phyloP scores from a whole-genome alignment of 75 land plant species.

The Cunninghamia lanceolata region DNA sequence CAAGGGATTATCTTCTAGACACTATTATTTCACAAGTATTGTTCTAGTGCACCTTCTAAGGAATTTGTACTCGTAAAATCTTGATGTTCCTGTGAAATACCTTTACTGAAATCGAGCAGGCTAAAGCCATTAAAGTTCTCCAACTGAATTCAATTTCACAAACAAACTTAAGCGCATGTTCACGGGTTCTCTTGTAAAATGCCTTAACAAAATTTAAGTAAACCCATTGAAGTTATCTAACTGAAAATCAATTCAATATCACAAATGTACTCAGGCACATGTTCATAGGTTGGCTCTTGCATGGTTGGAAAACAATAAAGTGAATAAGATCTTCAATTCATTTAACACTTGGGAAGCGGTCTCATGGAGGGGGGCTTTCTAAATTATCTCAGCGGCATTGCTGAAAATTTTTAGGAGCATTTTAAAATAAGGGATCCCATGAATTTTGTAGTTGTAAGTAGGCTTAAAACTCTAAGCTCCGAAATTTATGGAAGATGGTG shows the following conservation, averaged over 20 bases:
- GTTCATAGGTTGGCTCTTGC: neutral
- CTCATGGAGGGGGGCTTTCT: no score
- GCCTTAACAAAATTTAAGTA: no score
- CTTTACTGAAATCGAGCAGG: no score
- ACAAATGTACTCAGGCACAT: neutral
- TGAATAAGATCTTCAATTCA: neutral
- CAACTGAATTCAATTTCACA: neutral
- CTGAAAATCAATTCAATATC: neutral
- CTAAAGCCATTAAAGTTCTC: no score
- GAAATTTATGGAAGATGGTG: no score
- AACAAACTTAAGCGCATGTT: neutral
- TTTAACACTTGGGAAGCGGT: neutral
- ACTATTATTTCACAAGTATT: neutral
- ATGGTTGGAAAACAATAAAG: neutral
- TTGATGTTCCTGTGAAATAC: no score
- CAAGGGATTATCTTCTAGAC: neutral
- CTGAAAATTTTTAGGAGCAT: no score
- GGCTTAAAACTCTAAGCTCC: no score
- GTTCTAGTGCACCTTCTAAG: neutral
- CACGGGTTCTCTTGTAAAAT: neutral
- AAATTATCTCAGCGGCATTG: no score
- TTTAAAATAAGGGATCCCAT: no score
- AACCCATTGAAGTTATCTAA: no score
- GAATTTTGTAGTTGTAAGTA: no score
- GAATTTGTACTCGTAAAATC: neutral